Evolutionary conservation across 2,329 filamentous ascomycete genomes (phyloP), one percentile per base, ranked within the genome.

Genomic region (Chaetomiaceae sp.): DNA sequence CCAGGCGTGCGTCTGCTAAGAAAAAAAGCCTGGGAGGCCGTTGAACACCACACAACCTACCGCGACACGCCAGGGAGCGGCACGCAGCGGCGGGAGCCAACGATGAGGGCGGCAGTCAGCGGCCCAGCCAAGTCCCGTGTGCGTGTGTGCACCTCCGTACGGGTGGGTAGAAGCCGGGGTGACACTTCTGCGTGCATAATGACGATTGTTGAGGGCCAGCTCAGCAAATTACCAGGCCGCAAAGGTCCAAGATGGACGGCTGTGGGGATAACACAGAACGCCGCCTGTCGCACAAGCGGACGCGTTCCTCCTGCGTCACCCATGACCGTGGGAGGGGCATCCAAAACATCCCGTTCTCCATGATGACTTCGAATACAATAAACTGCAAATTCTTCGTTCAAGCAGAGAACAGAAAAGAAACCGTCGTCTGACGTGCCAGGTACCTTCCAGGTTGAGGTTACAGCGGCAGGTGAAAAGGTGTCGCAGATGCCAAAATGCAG

Each of bases 191-290:
- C 19, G 30, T 37, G 20, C 39, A 31, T 34, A 6, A 14, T 14
- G 19, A 25, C n/a, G 38, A 17, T n/a, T 13, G 35, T 6, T 16
- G 19, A 19, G 31, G 33, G 7, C 5, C 4, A 3, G n/a, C n/a
- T 30, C 17, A 33, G 35, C 34, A 44, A 44, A 39, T 50, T 19
- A 39, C 35, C 41, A 44, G 35, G 33, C 33, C 23, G 40, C 33
- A 40, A 44, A 34, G 25, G 25, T 17, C 38, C 42, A 27, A 30
- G 45, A 14, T 23, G 37, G 45, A n/a, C 14, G 9, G 23, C 10
- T 17, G 41, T 14, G 27, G 5, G 4, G n/a, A 17, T 8, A 30
- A 16, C 25, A 20, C 16, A 21, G 8, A 14, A 12, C 27, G 17
- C 41, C 21, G 23, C n/a, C 6, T n/a, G 46, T 49, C 9, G 41